These are phyloP conservation scores for Zanthoxylum bungeanum DNA, from an alignment of 345 rosid species.

Conservation along the genomic window DNA sequence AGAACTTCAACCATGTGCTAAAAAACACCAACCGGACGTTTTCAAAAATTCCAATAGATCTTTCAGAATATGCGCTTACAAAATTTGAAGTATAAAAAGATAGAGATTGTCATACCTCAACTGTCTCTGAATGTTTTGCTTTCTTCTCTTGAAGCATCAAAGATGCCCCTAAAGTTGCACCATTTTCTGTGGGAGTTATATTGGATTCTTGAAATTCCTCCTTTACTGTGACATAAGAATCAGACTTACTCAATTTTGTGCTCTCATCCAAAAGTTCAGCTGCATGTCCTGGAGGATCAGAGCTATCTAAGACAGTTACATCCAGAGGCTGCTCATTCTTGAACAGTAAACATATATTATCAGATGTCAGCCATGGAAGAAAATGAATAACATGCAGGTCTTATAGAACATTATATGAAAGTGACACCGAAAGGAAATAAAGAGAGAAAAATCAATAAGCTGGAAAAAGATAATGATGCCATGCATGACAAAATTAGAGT, in stretches of 20 bases:
- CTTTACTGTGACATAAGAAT: slow-evolving; percentile 16
- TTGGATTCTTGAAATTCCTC: slow-evolving; percentile 28
- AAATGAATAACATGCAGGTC: slow-evolving; percentile 1
- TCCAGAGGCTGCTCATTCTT: slow-evolving; percentile 28
- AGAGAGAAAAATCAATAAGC: not conserved
- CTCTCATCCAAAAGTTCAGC: slow-evolving; percentile 17
- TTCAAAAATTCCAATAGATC: not conserved
- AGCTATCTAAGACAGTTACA: slow-evolving; percentile 20
- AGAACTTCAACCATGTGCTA: not conserved
- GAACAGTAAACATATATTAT: slow-evolving; percentile 7
- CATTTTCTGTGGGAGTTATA: slow-evolving; percentile 10
- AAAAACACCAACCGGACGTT: not conserved
- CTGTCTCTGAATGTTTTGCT: slow-evolving; percentile 20
- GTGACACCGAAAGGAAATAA: not conserved
- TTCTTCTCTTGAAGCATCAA: slow-evolving; percentile 31
- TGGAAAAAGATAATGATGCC: not conserved
- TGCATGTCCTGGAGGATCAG: slow-evolving; percentile 19
- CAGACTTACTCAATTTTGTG: slow-evolving; percentile 17
- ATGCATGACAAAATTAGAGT: not conserved
- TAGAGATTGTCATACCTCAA: slow-evolving; percentile 29
- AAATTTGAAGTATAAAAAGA: slow-evolving; percentile 4
- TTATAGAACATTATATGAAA: not conserved
- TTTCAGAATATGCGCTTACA: not conserved
- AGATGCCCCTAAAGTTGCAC: slow-evolving; percentile 12
- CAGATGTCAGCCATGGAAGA: not conserved